Evolutionary conservation across 108 stramenopile genomes (phyloP), one percentile per base, ranked within the genome.

Genomic region (Cyclostephanos invisitatus): DNA sequence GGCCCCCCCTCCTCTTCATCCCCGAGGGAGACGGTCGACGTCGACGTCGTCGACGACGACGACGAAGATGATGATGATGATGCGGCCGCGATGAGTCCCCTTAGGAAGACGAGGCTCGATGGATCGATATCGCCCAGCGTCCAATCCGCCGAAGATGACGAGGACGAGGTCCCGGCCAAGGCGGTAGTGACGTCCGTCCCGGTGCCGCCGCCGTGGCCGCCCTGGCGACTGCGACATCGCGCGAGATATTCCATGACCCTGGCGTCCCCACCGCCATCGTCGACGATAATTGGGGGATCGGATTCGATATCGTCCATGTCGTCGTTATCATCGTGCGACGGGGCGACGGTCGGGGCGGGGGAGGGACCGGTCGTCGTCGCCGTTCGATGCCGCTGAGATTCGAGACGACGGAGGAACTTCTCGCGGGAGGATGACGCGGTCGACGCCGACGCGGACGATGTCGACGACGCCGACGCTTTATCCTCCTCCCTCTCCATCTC

Each of bases 101-200:
- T 64, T 9, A 77, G 64, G 40, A 64, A 64, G 3, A 27, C 22
- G 0, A 69, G 62, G 40, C 75, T 77, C 10, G 75, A 70, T 14
- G 28, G 44, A 77, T 77, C 75, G 12, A 77, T 12, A 49, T 69
- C 68, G 17, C 50, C 38, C 38, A 77, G 46, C 3, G 4, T 32
- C 68, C 60, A 65, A 65, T 64, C 62, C 53, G 64, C 48, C 9
- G 63, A 53, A 27, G 47, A 56, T 38, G 15, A 8, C 9, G 51
- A 55, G 28, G 57, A 58, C 20, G 25, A 64, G 10, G 11, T 55
- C 15, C 9, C 25, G 17, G 63, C 22, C 22, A 32, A 21, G 22
- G 54, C 44, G 48, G n/a, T n/a, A n/a, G n/a, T n/a, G n/a, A 59
- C 47, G 14, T 57, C 27, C 22, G 9, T 47, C 8, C 12, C 12